These are phyloP conservation scores for Alternaria ethzedia DNA, from an alignment of 2,329 filamentous ascomycete genomes.

Conservation along the genomic window DNA sequence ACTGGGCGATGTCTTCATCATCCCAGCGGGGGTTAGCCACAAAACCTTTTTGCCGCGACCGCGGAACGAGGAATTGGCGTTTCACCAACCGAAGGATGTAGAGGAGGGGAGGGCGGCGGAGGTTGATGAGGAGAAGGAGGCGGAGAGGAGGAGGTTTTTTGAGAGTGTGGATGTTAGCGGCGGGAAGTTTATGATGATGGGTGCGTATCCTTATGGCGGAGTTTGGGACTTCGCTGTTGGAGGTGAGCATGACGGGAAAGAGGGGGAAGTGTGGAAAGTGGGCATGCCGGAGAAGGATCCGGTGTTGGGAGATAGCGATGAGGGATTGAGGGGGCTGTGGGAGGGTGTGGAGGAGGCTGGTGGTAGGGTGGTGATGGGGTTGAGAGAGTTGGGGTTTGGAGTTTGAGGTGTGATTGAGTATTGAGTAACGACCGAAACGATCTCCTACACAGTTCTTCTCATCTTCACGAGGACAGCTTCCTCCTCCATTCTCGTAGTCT, in stretches of 20 bases:
- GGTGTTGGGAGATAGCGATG: conserved; percentile 50
- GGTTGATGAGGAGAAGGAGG: conserved; percentile 31
- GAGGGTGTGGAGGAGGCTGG: neutral
- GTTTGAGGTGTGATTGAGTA: neutral
- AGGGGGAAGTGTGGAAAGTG: conserved; percentile 55
- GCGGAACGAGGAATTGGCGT: conserved; percentile 39
- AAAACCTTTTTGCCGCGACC: conserved; percentile 59
- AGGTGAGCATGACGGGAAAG: conserved; percentile 52
- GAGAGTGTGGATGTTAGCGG: conserved; percentile 46
- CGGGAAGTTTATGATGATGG: conserved; percentile 63
- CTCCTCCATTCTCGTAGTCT: neutral
- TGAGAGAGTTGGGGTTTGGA: neutral
- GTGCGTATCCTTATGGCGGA: conserved; percentile 59
- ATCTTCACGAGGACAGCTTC: neutral
- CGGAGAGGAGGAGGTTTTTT: conserved; percentile 47
- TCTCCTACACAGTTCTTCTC: neutral
- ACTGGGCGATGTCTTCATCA: conserved; percentile 64
- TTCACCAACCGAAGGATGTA: conserved; percentile 54
- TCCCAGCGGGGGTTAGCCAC: conserved; percentile 64
- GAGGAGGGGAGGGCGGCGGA: conserved; percentile 19
- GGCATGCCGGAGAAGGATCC: conserved; percentile 56
- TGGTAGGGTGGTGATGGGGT: neutral
- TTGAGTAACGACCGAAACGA: neutral
- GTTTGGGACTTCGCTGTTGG: conserved; percentile 60
- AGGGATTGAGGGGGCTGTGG: conserved; percentile 51